A percentile compares a stretch with the other conserved stretches of the same genome.
Evolutionary conservation across 2,329 filamentous ascomycete species (phyloP).

Genomic region (Aspergillus clavatus): DNA sequence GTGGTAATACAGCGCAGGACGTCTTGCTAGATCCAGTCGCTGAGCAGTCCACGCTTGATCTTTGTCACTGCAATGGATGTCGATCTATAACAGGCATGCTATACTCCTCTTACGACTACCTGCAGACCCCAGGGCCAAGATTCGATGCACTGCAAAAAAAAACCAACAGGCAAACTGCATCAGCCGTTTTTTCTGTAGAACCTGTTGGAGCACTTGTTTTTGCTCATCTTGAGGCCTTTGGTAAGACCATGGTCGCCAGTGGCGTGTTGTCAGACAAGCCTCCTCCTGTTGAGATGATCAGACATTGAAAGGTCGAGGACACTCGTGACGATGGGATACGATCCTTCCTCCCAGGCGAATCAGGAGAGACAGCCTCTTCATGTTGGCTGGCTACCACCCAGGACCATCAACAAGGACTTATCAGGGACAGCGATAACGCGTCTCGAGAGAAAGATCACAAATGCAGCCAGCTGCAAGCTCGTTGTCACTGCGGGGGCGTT

Average conservation of each 20-base stretch:
- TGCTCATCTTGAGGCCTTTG: conserved; percentile 18
- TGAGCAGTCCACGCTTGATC: conserved; percentile 21
- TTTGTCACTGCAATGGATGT: conserved; percentile 53
- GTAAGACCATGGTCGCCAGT: conserved; percentile 32
- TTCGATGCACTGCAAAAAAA: conserved; percentile 35
- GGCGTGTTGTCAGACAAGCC: conserved; percentile 24
- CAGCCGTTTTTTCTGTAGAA: conserved; percentile 47
- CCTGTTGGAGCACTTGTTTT: conserved; percentile 46
- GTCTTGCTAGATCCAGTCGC: conserved; percentile 20
- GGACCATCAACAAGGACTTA: not conserved
- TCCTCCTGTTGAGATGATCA: conserved; percentile 16
- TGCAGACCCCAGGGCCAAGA: conserved; percentile 33
- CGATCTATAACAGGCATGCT: conserved; percentile 47
- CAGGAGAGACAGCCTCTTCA: conserved; percentile 7
- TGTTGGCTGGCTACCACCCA: conserved; percentile 19
- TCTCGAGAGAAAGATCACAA: conserved; percentile 5
- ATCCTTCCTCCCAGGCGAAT: conserved; percentile 20
- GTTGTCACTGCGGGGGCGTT: conserved; percentile 54
- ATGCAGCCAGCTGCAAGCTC: conserved; percentile 35
- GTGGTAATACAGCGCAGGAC: conserved; percentile 20
- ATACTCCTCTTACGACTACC: conserved; percentile 40
- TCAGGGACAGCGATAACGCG: not conserved
- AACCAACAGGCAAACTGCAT: conserved; percentile 43
- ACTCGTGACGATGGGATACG: conserved; percentile 29
- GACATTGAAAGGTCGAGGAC: conserved; percentile 26